phyloP scores from a whole-genome alignment of 768 basidiomycete genomes.

The Boletus eberwhitei region DNA sequence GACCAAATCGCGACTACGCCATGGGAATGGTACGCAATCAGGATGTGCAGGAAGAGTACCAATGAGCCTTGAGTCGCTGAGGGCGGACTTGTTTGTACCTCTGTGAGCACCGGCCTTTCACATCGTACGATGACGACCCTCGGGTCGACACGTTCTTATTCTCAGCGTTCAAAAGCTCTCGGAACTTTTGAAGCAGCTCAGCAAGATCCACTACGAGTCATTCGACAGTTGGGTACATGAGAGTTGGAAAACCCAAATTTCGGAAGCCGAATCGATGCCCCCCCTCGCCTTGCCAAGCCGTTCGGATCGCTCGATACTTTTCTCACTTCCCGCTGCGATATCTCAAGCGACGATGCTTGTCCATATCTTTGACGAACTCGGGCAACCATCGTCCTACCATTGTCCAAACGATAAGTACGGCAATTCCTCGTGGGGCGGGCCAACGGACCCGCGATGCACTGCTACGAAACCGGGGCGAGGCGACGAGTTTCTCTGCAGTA shows the following conservation, averaged over 20 bases:
- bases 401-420: constrained; percentile 39
- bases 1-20: constrained; percentile 13
- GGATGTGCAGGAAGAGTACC: background rate
- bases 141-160: too few relatives aligned
- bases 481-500: constrained; percentile 39
- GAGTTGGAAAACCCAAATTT: constrained; percentile 30
- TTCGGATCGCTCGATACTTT: constrained; percentile 50
- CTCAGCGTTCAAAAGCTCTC: too few relatives aligned
- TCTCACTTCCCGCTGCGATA: constrained; percentile 45
- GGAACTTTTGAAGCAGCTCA: too few relatives aligned
- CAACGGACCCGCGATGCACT: constrained; percentile 45
- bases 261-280: background rate
- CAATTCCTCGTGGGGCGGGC: constrained; percentile 40
- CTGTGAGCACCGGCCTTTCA: too few relatives aligned
- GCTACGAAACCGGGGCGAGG: constrained; percentile 13
- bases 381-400: constrained; percentile 43
- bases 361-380: constrained; percentile 54
- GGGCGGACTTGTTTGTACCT: too few relatives aligned
- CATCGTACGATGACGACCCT: too few relatives aligned
- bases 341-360: constrained; percentile 49
- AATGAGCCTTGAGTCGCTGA: constrained; percentile 17
- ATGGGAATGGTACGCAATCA: constrained; percentile 6
- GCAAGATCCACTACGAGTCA: constrained; percentile 26
- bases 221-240: constrained; percentile 52
- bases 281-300: constrained; percentile 37